Conservation (phyloP, 2,329 filamentous ascomycete species). For the Paramyrothecium sp. region DNA sequence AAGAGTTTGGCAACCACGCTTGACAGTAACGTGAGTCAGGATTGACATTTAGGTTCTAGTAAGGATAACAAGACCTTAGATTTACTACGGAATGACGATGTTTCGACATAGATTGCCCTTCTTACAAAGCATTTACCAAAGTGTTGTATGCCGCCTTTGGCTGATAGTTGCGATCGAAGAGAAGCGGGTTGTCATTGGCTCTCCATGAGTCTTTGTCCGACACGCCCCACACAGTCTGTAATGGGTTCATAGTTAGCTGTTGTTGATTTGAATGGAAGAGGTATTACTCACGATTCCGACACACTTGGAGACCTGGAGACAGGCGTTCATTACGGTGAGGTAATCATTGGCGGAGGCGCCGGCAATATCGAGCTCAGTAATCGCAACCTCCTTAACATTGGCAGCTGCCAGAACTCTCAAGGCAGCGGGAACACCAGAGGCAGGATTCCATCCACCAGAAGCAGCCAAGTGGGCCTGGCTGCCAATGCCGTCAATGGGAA, state of each 20-base stretch:
- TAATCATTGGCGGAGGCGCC: constrained; percentile 56
- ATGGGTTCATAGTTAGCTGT: not conserved
- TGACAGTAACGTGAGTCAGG: too few relatives aligned
- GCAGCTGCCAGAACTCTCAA: constrained; percentile 51
- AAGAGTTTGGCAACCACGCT: too few relatives aligned
- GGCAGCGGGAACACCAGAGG: constrained; percentile 43
- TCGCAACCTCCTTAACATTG: constrained; percentile 56
- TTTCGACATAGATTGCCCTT: too few relatives aligned
- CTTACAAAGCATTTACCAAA: too few relatives aligned
- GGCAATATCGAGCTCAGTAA: constrained; percentile 69
- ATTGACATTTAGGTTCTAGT: too few relatives aligned
- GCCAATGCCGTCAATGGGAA: constrained; percentile 52
- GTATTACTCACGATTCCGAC: constrained; percentile 47
- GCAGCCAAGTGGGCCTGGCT: constrained; percentile 54
- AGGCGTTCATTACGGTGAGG: constrained; percentile 55
- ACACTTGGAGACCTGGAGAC: constrained; percentile 56
- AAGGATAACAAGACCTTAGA: too few relatives aligned
- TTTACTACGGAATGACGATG: too few relatives aligned
- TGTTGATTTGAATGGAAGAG: not conserved
- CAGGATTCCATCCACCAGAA: constrained; percentile 48
- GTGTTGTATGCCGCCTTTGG: constrained; percentile 52
- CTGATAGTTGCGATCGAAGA: constrained; percentile 51
- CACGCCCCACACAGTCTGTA: constrained; percentile 58
- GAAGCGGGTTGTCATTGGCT: constrained; percentile 45
- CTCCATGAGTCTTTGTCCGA: constrained; percentile 46